phyloP scores from a whole-genome alignment of 257 asterid genomes.

The Solanum verrucosum region DNA sequence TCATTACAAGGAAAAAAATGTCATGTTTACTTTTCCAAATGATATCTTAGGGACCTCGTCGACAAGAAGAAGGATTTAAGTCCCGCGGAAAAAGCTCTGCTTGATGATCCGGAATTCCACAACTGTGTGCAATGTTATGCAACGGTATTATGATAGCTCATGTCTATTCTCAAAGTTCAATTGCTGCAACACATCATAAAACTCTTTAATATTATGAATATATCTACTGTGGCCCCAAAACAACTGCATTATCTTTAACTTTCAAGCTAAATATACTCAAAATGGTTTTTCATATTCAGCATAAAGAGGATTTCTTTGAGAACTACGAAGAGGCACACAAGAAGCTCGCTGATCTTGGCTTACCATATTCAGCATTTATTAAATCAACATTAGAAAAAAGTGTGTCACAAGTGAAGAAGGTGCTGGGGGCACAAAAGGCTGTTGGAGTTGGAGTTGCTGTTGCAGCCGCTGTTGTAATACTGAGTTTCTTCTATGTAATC shows the following conservation, averaged over 20 bases:
- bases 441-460: constrained; percentile 21
- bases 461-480: constrained; percentile 40
- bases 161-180: not conserved
- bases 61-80: constrained; percentile 40
- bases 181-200: not conserved
- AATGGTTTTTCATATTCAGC: not conserved
- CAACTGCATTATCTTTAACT: not conserved
- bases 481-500: constrained; percentile 40
- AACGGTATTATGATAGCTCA: constrained; percentile 21
- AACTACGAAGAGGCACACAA: constrained; percentile 76
- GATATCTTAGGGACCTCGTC: constrained; percentile 40
- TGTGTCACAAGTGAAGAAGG: not conserved
- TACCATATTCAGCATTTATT: constrained; percentile 22
- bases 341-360: constrained; percentile 72
- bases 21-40: constrained; percentile 1
- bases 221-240: not conserved
- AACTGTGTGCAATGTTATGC: constrained; percentile 45
- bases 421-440: not conserved
- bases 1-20: not conserved
- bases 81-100: constrained; percentile 50
- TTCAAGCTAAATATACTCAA: not conserved
- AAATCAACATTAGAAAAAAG: constrained; percentile 7
- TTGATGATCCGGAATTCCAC: constrained; percentile 44
- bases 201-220: not conserved
- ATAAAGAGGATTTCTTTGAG: constrained; percentile 63